Evolutionary conservation across 1,139 yeast species (phyloP).

Genomic region (Nadsonia starkeyi-henricii): DNA sequence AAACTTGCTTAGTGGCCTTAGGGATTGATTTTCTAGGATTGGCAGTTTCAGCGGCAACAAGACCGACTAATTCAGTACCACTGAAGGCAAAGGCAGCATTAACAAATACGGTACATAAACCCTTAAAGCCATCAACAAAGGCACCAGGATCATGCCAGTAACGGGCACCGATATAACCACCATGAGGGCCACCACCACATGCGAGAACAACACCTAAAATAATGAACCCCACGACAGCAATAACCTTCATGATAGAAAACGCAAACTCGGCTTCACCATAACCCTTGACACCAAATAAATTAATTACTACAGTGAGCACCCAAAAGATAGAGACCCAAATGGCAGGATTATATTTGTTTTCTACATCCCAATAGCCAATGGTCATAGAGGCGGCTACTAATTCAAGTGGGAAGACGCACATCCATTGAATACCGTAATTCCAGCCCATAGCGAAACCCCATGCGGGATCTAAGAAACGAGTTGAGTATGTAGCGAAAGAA

Average conservation of each 20-base stretch:
- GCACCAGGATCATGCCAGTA: conserved; percentile 55
- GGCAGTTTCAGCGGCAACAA: conserved; percentile 72
- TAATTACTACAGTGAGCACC: conserved; percentile 38
- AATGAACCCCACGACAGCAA: conserved; percentile 53
- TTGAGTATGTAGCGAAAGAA: conserved; percentile 40
- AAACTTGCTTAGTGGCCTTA: too few relatives aligned
- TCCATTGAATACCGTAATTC: conserved; percentile 75
- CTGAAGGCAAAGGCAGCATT: conserved; percentile 84
- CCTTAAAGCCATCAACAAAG: conserved; percentile 51
- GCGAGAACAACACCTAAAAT: conserved; percentile 46
- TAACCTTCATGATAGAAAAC: conserved; percentile 45
- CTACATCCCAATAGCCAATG: conserved; percentile 58
- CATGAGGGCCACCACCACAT: conserved; percentile 53
- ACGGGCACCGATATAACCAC: conserved; percentile 40
- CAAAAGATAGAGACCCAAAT: conserved; percentile 57
- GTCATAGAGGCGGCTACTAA: conserved; percentile 69
- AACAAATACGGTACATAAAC: conserved; percentile 66
- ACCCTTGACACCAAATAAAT: conserved; percentile 60
- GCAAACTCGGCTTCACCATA: conserved; percentile 68
- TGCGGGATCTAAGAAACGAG: conserved; percentile 46
- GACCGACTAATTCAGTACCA: conserved; percentile 71
- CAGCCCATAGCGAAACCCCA: conserved; percentile 73
- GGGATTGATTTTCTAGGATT: conserved; percentile 58
- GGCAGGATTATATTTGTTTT: too few relatives aligned
- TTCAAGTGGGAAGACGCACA: conserved; percentile 64